Evolutionary conservation across 2,329 filamentous ascomycete species (phyloP), one percentile per base, ranked within the genome.

Genomic region (Purpureocillium takamizusanense): DNA sequence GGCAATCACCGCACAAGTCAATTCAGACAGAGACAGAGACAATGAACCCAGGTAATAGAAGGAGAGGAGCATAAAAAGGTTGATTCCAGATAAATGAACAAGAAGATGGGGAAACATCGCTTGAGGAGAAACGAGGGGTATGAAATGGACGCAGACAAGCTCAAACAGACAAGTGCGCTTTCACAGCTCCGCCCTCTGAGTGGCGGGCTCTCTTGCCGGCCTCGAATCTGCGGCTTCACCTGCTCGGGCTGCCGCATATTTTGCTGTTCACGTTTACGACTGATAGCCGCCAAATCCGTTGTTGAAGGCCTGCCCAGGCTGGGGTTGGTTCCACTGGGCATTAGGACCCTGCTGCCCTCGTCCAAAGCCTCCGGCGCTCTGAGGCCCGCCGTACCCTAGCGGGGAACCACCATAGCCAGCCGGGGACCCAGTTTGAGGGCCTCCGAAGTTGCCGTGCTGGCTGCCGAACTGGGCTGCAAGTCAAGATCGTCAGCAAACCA

Each of bases 301-400:
- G 51, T 59, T 62, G 59, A 74, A 78, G 57, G 71, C 75, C 56
- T 78, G 74, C 39, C 67, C 67, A 18, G 65, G 66, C 37, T 63
- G 63, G 36, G 67, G 62, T 54, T 74, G 69, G 39, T 62, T 59
- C 74, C 74, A 76, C 52, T 75, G 72, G 45, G 67, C 55, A 46
- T 72, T 74, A 31, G 74, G 70, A 30, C 69, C 67, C 53, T 74
- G 70, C 51, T 78, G 75, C 47, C 85, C 86, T 57, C 87, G 86
- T 46, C 86, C 86, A 56, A 88, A 95, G 44, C 86, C 86, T 52
- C 85, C 86, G 51, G 85, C 83, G 56, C 83, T 92, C 49, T 81
- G 74, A 51, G 75, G 82, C 46, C 70, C 80, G 54, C 73, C 82
- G 64, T 84, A 86, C 46, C 74, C 74, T 73, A 85, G 83, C 42